Base-by-base conservation (phyloP, 78 protist genomes). In the Protostelium mycophagum region DNA sequence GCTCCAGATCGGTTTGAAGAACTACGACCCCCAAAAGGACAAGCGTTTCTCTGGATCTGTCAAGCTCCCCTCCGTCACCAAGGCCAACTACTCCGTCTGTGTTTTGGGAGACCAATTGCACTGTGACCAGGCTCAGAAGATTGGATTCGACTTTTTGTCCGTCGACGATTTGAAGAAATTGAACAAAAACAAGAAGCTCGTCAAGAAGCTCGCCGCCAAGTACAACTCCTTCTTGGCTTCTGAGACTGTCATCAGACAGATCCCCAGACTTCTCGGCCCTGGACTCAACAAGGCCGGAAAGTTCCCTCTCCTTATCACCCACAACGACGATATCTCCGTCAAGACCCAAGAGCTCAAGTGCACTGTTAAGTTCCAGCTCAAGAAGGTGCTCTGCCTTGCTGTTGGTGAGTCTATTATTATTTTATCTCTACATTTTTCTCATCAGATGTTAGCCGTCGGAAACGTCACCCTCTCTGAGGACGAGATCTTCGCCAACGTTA, bases 281-380 rank as follows among this genome's bases (percentile, higher is more conserved):
- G 98, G 98, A 84, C 98, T 99, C 91, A 97, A 94, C 99, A 98
- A 99, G 97, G 99, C 98, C 90, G 99, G 99, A 88, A 99, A 99
- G 98, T 99, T 99, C 99, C 99, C 99, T 83, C 36, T 98, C 89
- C 95, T 91, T 83, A 35, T 99, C 36, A 34, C 95, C 37, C 95
- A 93, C 96, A 28, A 28, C 87, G 99, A 98, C 35, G 91, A 95
- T 89, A 86, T 99, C 89, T 85, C 85, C 63, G 89, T 35, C 91
- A 98, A 98, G 98, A 93, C 96, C 89, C 90, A 92, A 88, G 99
- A 99, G 91, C 83, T 96, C 91, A 93, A 95, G 96, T 83, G 95
- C 85, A 96, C 99, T 38, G 93, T 99, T 98, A 97, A 97, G 96
- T 99, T 99, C 98, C 99, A 98, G 95, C 98, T 99, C 86, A 99